Evolutionary conservation across 2,329 filamentous ascomycete species (phyloP).

Genomic region (Teratosphaeria zuluensis): DNA sequence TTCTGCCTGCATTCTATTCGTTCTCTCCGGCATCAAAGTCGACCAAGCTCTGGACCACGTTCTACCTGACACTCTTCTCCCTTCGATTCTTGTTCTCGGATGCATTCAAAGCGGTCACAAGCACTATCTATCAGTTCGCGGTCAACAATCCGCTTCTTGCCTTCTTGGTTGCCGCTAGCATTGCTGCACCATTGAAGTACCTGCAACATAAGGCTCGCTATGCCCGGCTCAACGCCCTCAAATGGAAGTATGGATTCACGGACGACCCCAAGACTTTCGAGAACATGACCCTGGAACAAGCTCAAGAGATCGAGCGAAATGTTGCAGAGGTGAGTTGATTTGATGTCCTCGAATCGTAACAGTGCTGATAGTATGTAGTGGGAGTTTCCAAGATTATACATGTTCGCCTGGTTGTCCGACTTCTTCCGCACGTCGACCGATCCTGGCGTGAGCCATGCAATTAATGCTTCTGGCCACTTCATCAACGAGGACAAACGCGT

Average conservation of each 20-base stretch:
- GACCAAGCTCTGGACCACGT: neutral
- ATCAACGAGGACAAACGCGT: slow-evolving; percentile 6
- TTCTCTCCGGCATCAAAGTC: neutral
- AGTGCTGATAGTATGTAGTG: neutral
- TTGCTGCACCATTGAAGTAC: neutral
- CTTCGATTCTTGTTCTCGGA: neutral
- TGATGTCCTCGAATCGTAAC: neutral
- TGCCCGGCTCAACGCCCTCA: slow-evolving; percentile 4
- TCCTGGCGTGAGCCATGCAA: slow-evolving; percentile 3
- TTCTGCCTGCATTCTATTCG: neutral
- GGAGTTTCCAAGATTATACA: slow-evolving; percentile 4
- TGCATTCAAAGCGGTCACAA: neutral
- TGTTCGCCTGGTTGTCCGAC: slow-evolving; percentile 5
- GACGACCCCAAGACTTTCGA: slow-evolving; percentile 3
- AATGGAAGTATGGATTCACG: slow-evolving; percentile 5
- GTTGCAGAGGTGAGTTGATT: slow-evolving; percentile 1
- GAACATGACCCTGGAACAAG: slow-evolving; percentile 4
- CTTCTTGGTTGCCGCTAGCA: neutral
- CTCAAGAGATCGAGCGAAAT: slow-evolving; percentile 4
- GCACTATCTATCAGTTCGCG: neutral
- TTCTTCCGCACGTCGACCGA: slow-evolving; percentile 5
- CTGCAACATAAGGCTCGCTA: slow-evolving; percentile 1
- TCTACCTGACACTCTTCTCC: neutral
- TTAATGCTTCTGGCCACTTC: slow-evolving; percentile 4
- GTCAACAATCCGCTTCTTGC: neutral